Evolutionary conservation across 2,329 filamentous ascomycete genomes (phyloP).

Genomic region (Amauroascus verrucosus): DNA sequence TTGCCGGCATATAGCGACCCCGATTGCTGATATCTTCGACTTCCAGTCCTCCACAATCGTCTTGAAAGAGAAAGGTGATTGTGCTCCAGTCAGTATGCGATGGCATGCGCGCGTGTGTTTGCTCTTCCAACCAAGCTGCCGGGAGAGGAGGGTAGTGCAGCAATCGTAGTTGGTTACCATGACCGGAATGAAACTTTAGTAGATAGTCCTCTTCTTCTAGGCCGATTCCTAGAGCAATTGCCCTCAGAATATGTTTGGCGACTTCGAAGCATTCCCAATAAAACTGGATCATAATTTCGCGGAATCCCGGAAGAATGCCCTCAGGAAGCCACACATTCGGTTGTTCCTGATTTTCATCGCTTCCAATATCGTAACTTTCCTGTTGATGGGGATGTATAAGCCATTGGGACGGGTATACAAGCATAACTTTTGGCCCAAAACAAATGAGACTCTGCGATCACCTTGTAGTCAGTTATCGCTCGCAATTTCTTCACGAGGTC

Average conservation of each 20-base stretch:
- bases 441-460: conserved; percentile 20
- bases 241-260: conserved; percentile 37
- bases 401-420: background rate
- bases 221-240: conserved; percentile 40
- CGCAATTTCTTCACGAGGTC: conserved; percentile 30
- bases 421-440: background rate
- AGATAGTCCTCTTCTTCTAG: conserved; percentile 35
- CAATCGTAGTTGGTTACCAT: conserved; percentile 52
- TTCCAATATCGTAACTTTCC: conserved; percentile 47
- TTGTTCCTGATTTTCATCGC: conserved; percentile 36
- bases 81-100: conserved; percentile 47
- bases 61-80: conserved; percentile 47
- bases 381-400: conserved; percentile 18
- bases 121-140: conserved; percentile 35
- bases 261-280: conserved; percentile 41
- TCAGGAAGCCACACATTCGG: conserved; percentile 44
- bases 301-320: conserved; percentile 38
- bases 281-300: conserved; percentile 40
- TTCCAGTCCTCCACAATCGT: conserved; percentile 43
- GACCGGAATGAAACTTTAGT: conserved; percentile 34
- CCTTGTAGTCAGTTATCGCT: conserved; percentile 44
- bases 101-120: conserved; percentile 40
- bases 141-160: conserved; percentile 48
- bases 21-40: conserved; percentile 35
- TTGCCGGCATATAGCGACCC: conserved; percentile 35